Base-by-base conservation (phyloP, 176 grass and related monocot species). In the Themeda triandra region DNA sequence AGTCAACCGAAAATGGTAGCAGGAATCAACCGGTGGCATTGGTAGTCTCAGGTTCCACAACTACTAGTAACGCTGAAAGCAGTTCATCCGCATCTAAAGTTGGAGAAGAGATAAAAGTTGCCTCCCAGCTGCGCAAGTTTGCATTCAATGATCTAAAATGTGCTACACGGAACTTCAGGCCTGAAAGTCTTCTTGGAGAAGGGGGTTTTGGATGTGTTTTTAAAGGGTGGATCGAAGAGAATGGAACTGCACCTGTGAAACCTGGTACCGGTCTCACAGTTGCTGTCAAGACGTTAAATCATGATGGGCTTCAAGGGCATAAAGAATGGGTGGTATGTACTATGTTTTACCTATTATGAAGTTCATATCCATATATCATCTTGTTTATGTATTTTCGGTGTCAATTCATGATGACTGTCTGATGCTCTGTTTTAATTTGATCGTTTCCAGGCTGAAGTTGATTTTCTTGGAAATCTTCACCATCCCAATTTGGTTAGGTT, bases 141-240 rank as follows among this genome's bases (percentile, higher is more conserved):
- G 89, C 83, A 80, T 95, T 95, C 88, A 92, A 79, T 79, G 93
- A 95, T 85, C 88, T 95, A 31, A 95, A 95, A 87, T 84, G 80
- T 59, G 93, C 93, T 44, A 95, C 93, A 2, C 78, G 93, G 91
- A 95, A 95, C 83, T 95, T 95, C 84, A 86, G 88, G 71, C 93
- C 93, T 11, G 93, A 95, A 65, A 90, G 88, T 81, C 88, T 95
- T 78, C 93, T 95, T 69, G 93, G 93, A 29, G 90, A 95, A 80
- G 93, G 93, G 24, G 93, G 93, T 60, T 95, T 95, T 87, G 93
- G 93, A 77, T 95, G 93, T 92, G 93, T 95, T 82, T 95, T 95
- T 74, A 95, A 95, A 89, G 93, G 93, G 23, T 95, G 93, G 93
- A 90, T 95, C 24, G 90, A 95, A 80, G 93, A 95, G 85, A 95